phyloP scores from a whole-genome alignment of 176 grass and related monocot genomes.

The Eragrostis nindensis region DNA sequence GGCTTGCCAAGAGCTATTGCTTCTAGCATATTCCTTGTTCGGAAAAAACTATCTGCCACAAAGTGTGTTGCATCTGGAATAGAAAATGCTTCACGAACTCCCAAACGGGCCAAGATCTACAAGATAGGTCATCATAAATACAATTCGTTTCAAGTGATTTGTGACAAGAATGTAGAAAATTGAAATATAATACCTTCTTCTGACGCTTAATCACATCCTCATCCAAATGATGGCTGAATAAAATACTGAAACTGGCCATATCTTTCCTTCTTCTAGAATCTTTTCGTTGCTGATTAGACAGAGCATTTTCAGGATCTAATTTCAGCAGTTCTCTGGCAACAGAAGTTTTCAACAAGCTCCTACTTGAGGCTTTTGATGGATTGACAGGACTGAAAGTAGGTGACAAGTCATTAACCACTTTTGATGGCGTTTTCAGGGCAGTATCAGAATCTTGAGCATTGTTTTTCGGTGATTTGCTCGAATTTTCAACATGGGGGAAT shows the following conservation, averaged over 20 bases:
- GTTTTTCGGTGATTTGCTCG: slow-evolving; percentile 41
- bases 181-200: slow-evolving; percentile 71
- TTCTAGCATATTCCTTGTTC: slow-evolving; percentile 94
- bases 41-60: slow-evolving; percentile 74
- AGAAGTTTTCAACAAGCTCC: slow-evolving; percentile 50
- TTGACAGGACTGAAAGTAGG: slow-evolving; percentile 71
- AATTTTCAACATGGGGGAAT: slow-evolving; percentile 23
- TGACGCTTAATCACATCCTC: slow-evolving; percentile 75
- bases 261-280: slow-evolving; percentile 71
- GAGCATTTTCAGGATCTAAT: slow-evolving; percentile 46
- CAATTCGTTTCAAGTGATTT: slow-evolving; percentile 16
- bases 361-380: slow-evolving; percentile 54
- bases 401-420: slow-evolving; percentile 55
- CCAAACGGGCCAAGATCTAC: slow-evolving; percentile 77
- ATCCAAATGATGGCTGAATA: slow-evolving; percentile 88
- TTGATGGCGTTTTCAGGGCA: slow-evolving; percentile 46
- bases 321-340: slow-evolving; percentile 61
- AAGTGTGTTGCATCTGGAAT: slow-evolving; percentile 88
- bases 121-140: slow-evolving; percentile 28
- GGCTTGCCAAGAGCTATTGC: slow-evolving; percentile 83
- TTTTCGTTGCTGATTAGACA: slow-evolving; percentile 46
- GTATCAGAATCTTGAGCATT: slow-evolving; percentile 29
- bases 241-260: slow-evolving; percentile 53
- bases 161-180: not conserved
- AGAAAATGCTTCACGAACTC: slow-evolving; percentile 56